Conservation (phyloP, 1,284 basidiomycete species). For the Neolentinus lepideus region DNA sequence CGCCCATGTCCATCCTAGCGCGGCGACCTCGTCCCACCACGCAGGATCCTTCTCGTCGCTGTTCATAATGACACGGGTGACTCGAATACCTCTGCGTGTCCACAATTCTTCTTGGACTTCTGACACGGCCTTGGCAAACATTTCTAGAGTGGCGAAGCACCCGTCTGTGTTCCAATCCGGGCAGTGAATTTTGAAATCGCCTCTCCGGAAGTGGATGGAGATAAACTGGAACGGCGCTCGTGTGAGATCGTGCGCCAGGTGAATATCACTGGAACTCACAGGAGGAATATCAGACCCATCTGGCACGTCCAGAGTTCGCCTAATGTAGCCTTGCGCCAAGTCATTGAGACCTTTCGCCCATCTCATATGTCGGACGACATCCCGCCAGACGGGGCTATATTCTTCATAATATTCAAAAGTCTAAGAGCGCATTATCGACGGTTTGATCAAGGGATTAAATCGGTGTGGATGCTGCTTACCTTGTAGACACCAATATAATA, state of each 20-base stretch:
- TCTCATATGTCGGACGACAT: conserved; percentile 33
- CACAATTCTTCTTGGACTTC: conserved; percentile 53
- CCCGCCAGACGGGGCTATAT: conserved; percentile 35
- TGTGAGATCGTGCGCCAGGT: neutral
- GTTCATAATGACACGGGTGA: conserved; percentile 56
- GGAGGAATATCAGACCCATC: conserved; percentile 28
- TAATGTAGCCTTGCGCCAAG: conserved; percentile 20
- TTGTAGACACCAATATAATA: conserved; percentile 37
- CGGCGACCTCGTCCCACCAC: conserved; percentile 60
- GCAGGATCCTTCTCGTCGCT: conserved; percentile 58
- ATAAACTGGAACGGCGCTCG: conserved; percentile 39
- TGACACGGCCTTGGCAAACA: conserved; percentile 49
- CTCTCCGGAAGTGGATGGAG: conserved; percentile 54
- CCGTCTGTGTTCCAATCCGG: conserved; percentile 21
- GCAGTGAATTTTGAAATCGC: conserved; percentile 53
- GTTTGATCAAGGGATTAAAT: no score
- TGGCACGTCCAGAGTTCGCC: conserved; percentile 15
- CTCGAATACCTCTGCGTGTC: conserved; percentile 39
- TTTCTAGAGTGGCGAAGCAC: conserved; percentile 56
- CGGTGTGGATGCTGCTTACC: no score
- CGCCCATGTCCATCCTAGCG: conserved; percentile 51
- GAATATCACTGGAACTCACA: conserved; percentile 16
- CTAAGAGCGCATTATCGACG: no score
- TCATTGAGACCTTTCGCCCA: conserved; percentile 24
- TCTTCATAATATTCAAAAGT: conserved; percentile 21